phyloP scores from a whole-genome alignment of 208 protist species.

The Zelonia costaricensis region DNA sequence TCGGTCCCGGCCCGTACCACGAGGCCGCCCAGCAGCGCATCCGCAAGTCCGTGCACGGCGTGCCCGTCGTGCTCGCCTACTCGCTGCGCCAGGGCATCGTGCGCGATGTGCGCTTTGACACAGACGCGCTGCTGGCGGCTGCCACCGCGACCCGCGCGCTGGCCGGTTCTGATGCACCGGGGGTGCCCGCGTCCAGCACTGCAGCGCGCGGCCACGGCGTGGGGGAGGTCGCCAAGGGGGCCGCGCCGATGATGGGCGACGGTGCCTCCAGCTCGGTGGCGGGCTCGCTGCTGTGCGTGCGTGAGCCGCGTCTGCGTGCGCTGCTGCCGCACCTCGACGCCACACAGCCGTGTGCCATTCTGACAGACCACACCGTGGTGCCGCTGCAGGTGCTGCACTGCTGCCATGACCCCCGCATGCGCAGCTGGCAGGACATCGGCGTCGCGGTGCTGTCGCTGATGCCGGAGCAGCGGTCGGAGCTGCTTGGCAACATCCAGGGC shows the following conservation, averaged over 20 bases:
- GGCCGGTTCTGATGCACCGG: background rate
- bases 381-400: slow-evolving; percentile 90
- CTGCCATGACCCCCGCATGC: slow-evolving; percentile 82
- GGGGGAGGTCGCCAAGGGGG: background rate
- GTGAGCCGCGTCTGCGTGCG: slow-evolving; percentile 42
- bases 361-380: slow-evolving; percentile 52
- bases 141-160: background rate
- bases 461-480: slow-evolving; percentile 51
- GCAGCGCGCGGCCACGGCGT: background rate
- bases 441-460: slow-evolving; percentile 73
- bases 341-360: slow-evolving; percentile 75
- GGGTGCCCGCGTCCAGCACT: background rate
- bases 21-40: slow-evolving; percentile 64
- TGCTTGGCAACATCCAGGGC: slow-evolving; percentile 46
- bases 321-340: slow-evolving; percentile 55
- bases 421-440: slow-evolving; percentile 65
- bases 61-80: slow-evolving; percentile 67
- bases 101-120: slow-evolving; percentile 63
- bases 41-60: slow-evolving; percentile 57
- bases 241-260: background rate
- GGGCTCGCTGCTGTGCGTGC: slow-evolving; percentile 4
- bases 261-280: background rate
- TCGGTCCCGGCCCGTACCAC: slow-evolving; percentile 78
- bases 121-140: slow-evolving; percentile 3
- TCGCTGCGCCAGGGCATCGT: slow-evolving; percentile 76